Evolutionary conservation across 2,329 filamentous ascomycete species (phyloP).

Genomic region (Dothidotthia symphoricarpi): DNA sequence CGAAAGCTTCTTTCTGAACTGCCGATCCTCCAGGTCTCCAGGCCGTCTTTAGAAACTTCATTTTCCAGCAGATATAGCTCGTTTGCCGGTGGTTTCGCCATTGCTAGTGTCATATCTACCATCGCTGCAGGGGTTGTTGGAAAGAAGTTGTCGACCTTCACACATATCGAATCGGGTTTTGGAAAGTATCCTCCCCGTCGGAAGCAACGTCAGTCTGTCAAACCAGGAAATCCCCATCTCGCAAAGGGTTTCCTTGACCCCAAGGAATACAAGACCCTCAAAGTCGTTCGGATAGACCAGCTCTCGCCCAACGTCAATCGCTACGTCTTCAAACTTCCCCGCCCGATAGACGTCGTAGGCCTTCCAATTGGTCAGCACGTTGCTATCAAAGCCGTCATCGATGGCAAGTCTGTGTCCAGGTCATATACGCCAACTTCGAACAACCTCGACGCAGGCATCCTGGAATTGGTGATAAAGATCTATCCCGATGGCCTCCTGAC

Average conservation of each 20-base stretch:
- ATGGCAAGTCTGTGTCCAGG: conserved; percentile 52
- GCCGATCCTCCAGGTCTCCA: conserved; percentile 1
- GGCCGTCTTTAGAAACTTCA: neutral
- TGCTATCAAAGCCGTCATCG: conserved; percentile 57
- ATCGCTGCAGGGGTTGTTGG: conserved; percentile 14
- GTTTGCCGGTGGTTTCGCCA: conserved; percentile 16
- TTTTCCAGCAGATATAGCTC: conserved; percentile 7
- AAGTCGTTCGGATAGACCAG: conserved; percentile 34
- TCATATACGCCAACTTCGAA: conserved; percentile 41
- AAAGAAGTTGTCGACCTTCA: conserved; percentile 45
- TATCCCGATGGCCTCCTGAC: conserved; percentile 56
- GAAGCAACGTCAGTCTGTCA: conserved; percentile 7
- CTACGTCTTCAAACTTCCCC: conserved; percentile 28
- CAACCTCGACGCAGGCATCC: conserved; percentile 59
- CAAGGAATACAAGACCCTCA: conserved; percentile 49
- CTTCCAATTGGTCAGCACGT: conserved; percentile 40
- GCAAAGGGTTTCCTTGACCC: conserved; percentile 51
- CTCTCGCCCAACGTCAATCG: conserved; percentile 20
- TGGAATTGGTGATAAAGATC: conserved; percentile 54
- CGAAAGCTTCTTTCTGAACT: conserved; percentile 8
- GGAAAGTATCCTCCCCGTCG: conserved; percentile 25
- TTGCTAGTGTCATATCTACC: conserved; percentile 18
- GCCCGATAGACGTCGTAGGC: conserved; percentile 24
- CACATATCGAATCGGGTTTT: conserved; percentile 28
- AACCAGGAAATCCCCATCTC: conserved; percentile 16